Conservation (phyloP, 2,329 filamentous ascomycete species). For the Hypoxylon rubiginosum region DNA sequence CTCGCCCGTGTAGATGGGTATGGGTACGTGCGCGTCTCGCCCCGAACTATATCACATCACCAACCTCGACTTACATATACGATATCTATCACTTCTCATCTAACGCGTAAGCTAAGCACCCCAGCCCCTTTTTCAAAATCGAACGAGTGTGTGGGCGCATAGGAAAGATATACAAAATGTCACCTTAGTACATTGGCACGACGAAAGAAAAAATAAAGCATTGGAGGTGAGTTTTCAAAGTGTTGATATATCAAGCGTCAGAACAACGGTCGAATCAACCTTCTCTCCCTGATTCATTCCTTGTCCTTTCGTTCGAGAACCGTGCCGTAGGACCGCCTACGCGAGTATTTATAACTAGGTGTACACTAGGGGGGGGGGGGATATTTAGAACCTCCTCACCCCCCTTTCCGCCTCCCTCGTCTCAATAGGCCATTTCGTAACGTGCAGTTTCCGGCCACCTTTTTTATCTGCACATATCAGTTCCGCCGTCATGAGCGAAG, state of each 20-base stretch:
- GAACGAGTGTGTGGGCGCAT: background rate
- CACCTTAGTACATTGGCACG: too few relatives aligned
- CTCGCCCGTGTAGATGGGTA: too few relatives aligned
- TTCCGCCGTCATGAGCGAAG: conserved; percentile 27
- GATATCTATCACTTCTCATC: background rate
- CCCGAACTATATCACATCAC: too few relatives aligned
- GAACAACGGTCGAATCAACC: conserved; percentile 22
- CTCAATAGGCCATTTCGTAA: conserved; percentile 9
- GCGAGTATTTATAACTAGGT: conserved; percentile 23
- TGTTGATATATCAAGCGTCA: conserved; percentile 14
- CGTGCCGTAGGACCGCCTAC: conserved; percentile 12
- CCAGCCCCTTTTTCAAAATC: background rate
- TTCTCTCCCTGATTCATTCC: conserved; percentile 10
- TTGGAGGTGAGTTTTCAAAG: conserved; percentile 19
- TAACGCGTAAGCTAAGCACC: background rate
- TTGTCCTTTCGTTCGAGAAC: background rate
- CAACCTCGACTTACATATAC: too few relatives aligned
- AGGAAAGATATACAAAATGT: background rate
- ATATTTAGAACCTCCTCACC: conserved; percentile 12
- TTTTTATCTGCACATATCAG: conserved; percentile 11
- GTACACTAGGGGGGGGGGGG: conserved; percentile 23
- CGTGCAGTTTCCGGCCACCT: conserved; percentile 4
- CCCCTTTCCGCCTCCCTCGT: conserved; percentile 1
- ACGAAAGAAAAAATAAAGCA: background rate
- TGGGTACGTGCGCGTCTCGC: too few relatives aligned